These are phyloP conservation scores for Boeremia lycopersici DNA, from an alignment of 2,329 filamentous ascomycete species.

Conservation along the genomic window DNA sequence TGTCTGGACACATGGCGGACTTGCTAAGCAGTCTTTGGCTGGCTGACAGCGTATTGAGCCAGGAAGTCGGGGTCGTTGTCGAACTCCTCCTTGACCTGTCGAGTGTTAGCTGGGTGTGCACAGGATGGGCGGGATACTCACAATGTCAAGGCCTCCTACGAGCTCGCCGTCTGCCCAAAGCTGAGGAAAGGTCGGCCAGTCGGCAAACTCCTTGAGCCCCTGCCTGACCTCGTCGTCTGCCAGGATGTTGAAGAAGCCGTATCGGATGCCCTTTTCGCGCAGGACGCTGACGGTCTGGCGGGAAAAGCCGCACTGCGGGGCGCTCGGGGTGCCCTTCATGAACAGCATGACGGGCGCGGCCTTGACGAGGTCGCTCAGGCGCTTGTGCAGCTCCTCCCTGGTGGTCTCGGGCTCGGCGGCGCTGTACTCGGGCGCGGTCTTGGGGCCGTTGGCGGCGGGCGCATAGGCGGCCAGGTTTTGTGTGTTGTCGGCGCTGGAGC, in stretches of 20 bases:
- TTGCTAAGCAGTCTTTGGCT: constrained; percentile 3
- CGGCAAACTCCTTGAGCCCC: constrained; percentile 95
- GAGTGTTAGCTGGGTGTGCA: constrained; percentile 37
- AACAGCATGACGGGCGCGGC: constrained; percentile 98
- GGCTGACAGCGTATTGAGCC: constrained; percentile 66
- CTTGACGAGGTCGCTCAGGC: constrained; percentile 84
- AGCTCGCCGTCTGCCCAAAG: constrained; percentile 90
- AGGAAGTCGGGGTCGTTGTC: constrained; percentile 84
- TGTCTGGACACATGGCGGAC: constrained; percentile 17
- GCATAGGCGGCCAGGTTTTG: constrained; percentile 55
- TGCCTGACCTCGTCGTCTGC: constrained; percentile 97
- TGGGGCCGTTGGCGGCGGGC: constrained; percentile 50
- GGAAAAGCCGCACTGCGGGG: constrained; percentile 91
- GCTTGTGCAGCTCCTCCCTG: constrained; percentile 84
- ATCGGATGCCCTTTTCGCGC: constrained; percentile 88
- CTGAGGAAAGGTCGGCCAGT: constrained; percentile 98
- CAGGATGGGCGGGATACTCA: constrained; percentile 57
- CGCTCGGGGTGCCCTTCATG: constrained; percentile 93
- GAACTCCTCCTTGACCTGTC: constrained; percentile 90
- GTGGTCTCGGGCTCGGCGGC: constrained; percentile 52
- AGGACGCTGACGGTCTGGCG: constrained; percentile 85
- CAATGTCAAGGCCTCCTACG: constrained; percentile 93
- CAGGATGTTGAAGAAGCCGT: constrained; percentile 98
- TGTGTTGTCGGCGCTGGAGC: constrained; percentile 37
- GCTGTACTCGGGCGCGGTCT: constrained; percentile 55